Evolutionary conservation across 1,139 yeast species (phyloP).

Genomic region (Blastobotrys petasosporus): DNA sequence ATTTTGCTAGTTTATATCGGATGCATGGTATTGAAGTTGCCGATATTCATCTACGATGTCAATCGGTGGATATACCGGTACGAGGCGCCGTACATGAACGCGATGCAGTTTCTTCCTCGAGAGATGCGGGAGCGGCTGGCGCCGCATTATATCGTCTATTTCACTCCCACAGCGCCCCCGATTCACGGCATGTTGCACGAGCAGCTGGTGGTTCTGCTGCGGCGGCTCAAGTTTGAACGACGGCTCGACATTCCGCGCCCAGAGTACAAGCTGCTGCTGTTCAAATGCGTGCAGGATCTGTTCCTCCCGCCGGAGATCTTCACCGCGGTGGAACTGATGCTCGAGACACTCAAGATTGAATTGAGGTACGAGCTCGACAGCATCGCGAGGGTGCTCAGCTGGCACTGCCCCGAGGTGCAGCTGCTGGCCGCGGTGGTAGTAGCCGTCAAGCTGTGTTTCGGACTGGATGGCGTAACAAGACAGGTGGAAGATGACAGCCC

Average conservation of each 20-base stretch:
- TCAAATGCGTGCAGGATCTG: conserved; percentile 28
- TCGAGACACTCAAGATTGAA: conserved; percentile 9
- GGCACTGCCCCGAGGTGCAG: conserved; percentile 18
- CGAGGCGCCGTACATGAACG: conserved; percentile 28
- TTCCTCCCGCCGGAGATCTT: conserved; percentile 35
- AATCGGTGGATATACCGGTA: conserved; percentile 28
- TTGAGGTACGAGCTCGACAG: conserved; percentile 5
- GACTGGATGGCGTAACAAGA: conserved; percentile 27
- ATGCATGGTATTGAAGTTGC: conserved; percentile 25
- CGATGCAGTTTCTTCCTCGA: conserved; percentile 19
- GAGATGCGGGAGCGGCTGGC: conserved; percentile 18
- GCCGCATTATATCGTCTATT: conserved; percentile 7
- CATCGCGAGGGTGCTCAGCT: neutral
- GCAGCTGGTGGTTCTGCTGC: conserved; percentile 12
- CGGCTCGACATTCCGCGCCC: conserved; percentile 22
- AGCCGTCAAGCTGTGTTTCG: conserved; percentile 32
- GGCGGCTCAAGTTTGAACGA: conserved; percentile 12
- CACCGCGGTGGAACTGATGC: conserved; percentile 18
- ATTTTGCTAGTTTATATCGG: conserved; percentile 27
- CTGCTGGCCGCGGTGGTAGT: conserved; percentile 22
- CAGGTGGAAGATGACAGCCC: conserved; percentile 8
- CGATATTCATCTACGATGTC: conserved; percentile 30
- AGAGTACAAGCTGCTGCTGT: conserved; percentile 24
- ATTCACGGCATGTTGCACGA: conserved; percentile 15
- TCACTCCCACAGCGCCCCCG: conserved; percentile 19